Evolutionary conservation across 192 early-diverging fungal genomes (phyloP).

Genomic region (Coemansia sp.): DNA sequence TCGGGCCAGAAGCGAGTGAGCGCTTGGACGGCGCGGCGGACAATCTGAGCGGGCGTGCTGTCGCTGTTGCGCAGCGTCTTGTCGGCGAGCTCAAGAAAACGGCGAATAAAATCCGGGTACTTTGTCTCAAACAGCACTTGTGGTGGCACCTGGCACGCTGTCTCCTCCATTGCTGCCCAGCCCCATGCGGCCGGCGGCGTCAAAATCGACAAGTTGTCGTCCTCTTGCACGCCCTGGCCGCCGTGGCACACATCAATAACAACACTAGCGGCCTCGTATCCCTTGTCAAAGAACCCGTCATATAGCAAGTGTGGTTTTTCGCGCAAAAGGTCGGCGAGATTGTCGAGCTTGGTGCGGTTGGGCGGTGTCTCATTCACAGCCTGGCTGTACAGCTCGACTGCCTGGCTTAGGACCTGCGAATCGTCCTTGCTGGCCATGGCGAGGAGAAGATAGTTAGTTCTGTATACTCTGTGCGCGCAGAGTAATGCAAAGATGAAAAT

Average conservation of each 20-base stretch:
- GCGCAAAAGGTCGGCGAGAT: conserved; percentile 32
- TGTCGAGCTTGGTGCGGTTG: conserved; percentile 44
- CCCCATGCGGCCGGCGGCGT: conserved; percentile 45
- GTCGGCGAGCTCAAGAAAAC: conserved; percentile 25
- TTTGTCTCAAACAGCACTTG: conserved; percentile 10
- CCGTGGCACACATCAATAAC: conserved; percentile 26
- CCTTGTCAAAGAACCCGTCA: conserved; percentile 27
- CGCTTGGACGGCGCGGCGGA: conserved; percentile 36
- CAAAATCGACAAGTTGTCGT: conserved; percentile 37
- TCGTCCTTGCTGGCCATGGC: conserved; percentile 4
- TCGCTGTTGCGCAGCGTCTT: conserved; percentile 20
- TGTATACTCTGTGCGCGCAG: no score
- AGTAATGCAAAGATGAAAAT: no score
- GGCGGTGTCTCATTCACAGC: conserved; percentile 40
- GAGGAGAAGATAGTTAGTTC: no score
- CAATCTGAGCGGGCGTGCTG: conserved; percentile 31
- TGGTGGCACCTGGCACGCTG: conserved; percentile 27
- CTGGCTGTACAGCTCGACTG: conserved; percentile 22
- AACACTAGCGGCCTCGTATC: conserved; percentile 21
- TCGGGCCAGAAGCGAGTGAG: conserved; percentile 42
- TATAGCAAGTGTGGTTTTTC: conserved; percentile 31
- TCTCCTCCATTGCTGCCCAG: conserved; percentile 47
- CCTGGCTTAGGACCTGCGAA: not conserved
- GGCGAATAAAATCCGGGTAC: conserved; percentile 21
- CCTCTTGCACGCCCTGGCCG: not conserved